Base-by-base conservation (phyloP, 169 alveolate species). In the Plasmodium fragile region DNA sequence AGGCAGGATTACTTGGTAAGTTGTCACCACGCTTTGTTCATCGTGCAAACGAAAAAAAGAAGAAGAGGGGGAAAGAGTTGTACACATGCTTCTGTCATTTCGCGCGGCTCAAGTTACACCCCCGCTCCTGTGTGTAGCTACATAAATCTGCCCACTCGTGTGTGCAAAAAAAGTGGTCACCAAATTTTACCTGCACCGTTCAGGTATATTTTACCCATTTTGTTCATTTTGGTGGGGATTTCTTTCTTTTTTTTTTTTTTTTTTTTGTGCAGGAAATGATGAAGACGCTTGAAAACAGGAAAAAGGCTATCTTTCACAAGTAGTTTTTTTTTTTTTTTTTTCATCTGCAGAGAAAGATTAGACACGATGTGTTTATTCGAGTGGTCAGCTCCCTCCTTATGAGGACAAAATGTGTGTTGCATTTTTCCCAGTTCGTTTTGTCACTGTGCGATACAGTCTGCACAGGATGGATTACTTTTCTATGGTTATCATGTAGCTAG, bases 1-100 rank as follows among this genome's bases (percentile, higher is more conserved):
- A 77, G 78, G 82, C 80, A 59, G 34, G 70, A 87, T 59, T 87
- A 87, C 53, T 25, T 78, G 87, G 93, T 87, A 87, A 77, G 18
- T 72, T 18, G 6, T 28, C 10, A 30, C 36, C 80, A 52, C 5
- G 18, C 30, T 13, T 41, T 53, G 36, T 79, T 78, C n/a, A 39
- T 78, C 36, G 18, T 18, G 4, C 30, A 45, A n/a, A 18, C 13
- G 22, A 22, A 22, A 59, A 59, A 59, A 59, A 59, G 2, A 59
- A 59, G n/a, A 59, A 59, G 25, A 22, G 69, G 69, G 77, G 39
- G 25, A 36, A 36, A 30, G 25, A 81, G 69, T 53, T 28, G 53
- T 13, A 52, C 16, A 6, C 28, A 80, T 80, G 28, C 13, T 69
- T 32, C 10, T 28, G 1, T 32, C 34, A 32, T 69, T 32, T 34